A percentile compares a stretch with the other conserved stretches of the same genome.
Evolutionary conservation across 2,329 filamentous ascomycete species (phyloP).

Genomic region (Xylaria sp.): DNA sequence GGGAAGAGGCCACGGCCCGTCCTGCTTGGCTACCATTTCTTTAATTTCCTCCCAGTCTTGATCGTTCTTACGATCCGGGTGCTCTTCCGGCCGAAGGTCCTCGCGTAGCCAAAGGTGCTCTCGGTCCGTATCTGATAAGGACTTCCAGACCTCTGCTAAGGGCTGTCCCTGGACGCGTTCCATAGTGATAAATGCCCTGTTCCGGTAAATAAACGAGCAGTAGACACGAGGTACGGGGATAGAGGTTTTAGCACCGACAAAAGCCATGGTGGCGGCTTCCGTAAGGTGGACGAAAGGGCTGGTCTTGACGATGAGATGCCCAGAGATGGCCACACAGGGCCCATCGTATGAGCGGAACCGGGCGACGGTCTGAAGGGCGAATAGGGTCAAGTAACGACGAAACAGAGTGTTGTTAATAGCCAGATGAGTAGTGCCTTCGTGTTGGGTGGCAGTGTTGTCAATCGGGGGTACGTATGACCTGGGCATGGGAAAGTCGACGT

Average conservation of each 20-base stretch:
- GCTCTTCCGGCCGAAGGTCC: background rate
- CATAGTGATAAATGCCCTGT: background rate
- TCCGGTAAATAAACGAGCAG: background rate
- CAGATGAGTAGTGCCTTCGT: background rate
- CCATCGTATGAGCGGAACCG: background rate
- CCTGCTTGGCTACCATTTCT: background rate
- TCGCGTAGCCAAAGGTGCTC: conserved; percentile 4
- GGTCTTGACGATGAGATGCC: background rate
- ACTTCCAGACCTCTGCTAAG: background rate
- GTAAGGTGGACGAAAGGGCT: background rate
- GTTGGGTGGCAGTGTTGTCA: background rate
- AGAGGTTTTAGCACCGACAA: background rate
- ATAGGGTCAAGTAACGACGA: background rate
- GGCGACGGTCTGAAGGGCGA: background rate
- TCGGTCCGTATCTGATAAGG: background rate
- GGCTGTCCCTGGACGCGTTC: background rate
- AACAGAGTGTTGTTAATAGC: background rate
- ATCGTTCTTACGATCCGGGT: background rate
- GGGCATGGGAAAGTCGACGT: background rate
- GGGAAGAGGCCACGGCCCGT: background rate
- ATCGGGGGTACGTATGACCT: conserved; percentile 1
- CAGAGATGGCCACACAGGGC: background rate
- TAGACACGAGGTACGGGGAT: background rate
- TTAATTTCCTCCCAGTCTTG: background rate
- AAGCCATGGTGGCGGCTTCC: background rate